Evolutionary conservation across 768 basidiomycete genomes (phyloP).

Genomic region (Scleroderma citrinum): DNA sequence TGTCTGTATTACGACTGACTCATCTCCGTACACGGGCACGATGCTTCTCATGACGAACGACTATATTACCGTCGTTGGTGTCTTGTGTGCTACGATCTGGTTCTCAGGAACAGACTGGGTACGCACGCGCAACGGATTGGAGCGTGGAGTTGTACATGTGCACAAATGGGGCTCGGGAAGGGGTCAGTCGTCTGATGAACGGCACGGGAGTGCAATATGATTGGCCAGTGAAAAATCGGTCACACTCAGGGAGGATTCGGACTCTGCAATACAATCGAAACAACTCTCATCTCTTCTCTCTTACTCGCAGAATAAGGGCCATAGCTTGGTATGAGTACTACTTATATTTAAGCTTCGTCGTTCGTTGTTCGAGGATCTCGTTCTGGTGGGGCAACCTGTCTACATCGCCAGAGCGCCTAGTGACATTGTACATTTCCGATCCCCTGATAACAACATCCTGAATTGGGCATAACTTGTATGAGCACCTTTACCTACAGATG

Average conservation of each 20-base stretch:
- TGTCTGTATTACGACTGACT: slow-evolving; percentile 13
- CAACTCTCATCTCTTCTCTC: not conserved
- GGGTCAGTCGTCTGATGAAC: too few species aligned
- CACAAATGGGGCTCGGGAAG: not conserved
- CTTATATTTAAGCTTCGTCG: too few species aligned
- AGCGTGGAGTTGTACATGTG: not conserved
- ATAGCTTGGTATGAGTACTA: too few species aligned
- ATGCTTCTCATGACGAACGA: slow-evolving; percentile 14
- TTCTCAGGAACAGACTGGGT: slow-evolving; percentile 3
- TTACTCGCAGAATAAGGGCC: too few species aligned
- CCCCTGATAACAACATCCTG: too few species aligned
- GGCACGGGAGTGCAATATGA: not conserved
- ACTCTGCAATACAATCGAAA: not conserved
- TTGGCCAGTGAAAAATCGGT: not conserved
- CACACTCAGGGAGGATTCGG: not conserved
- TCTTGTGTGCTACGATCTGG: slow-evolving; percentile 35
- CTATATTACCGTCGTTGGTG: slow-evolving; percentile 29
- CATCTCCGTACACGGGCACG: not conserved
- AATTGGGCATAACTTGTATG: too few species aligned
- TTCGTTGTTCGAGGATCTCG: too few species aligned
- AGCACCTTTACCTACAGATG: too few species aligned
- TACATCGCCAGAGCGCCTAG: too few species aligned
- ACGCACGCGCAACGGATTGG: not conserved
- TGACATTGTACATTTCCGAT: too few species aligned
- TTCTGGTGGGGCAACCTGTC: too few species aligned